Conservation (phyloP, 352 stramenopile species). For the Pythium apleroticum region DNA sequence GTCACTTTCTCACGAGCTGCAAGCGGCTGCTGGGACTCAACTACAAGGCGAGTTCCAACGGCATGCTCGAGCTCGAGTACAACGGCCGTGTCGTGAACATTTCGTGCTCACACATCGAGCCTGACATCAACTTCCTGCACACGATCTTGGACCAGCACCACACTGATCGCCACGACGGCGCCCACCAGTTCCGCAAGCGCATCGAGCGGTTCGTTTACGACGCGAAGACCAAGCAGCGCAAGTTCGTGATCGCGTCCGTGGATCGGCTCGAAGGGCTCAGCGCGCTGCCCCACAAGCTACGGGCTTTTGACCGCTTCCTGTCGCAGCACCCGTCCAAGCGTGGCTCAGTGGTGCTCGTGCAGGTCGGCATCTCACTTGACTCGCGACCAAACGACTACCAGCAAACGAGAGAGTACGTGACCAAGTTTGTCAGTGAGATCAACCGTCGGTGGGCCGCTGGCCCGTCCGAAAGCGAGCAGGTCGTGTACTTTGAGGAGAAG, state of each 20-base stretch:
- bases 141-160: slow-evolving; percentile 53
- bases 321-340: slow-evolving; percentile 74
- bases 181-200: slow-evolving; percentile 30
- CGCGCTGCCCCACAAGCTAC: slow-evolving; percentile 95
- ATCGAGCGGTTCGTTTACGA: slow-evolving; percentile 45
- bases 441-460: slow-evolving; percentile 74
- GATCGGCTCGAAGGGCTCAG: slow-evolving; percentile 95
- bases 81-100: slow-evolving; percentile 96
- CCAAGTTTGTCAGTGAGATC: slow-evolving; percentile 89
- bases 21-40: slow-evolving; percentile 94
- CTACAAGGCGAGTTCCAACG: slow-evolving; percentile 87
- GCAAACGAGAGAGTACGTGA: slow-evolving; percentile 90
- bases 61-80: slow-evolving; percentile 93
- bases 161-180: slow-evolving; percentile 40
- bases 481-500: slow-evolving; percentile 79
- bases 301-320: slow-evolving; percentile 96
- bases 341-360: slow-evolving; percentile 68
- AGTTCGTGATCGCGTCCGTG: slow-evolving; percentile 88
- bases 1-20: slow-evolving; percentile 91
- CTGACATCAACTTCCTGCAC: slow-evolving; percentile 83
- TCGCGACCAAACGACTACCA: slow-evolving; percentile 92
- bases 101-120: slow-evolving; percentile 96
- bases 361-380: slow-evolving; percentile 74
- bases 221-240: slow-evolving; percentile 31
- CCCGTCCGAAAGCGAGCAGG: slow-evolving; percentile 26